These are phyloP conservation scores for Cubamyces sp. DNA, from an alignment of 768 basidiomycete genomes.

Conservation along the genomic window DNA sequence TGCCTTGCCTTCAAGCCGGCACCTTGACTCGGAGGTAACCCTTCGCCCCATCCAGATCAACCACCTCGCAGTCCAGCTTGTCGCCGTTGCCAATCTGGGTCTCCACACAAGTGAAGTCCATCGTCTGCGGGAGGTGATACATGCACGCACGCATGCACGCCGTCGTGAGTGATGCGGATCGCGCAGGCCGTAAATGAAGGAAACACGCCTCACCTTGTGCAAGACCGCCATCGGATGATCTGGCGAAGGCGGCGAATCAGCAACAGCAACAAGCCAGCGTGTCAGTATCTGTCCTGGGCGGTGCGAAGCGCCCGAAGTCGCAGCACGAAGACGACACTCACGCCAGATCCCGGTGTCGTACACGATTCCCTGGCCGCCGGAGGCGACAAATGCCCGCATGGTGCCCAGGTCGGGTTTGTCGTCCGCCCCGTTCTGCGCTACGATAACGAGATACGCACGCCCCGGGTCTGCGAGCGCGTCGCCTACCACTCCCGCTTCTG, in stretches of 20 bases:
- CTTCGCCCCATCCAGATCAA: conserved; percentile 45
- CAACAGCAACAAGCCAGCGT: too few species aligned
- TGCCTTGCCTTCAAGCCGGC: conserved; percentile 7
- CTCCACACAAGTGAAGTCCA: conserved; percentile 90
- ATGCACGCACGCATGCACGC: background rate
- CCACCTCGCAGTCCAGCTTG: conserved; percentile 82
- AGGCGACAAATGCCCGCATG: conserved; percentile 82
- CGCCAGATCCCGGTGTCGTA: conserved; percentile 90
- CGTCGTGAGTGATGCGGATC: too few species aligned
- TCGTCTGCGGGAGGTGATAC: conserved; percentile 45
- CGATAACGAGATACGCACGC: conserved; percentile 78
- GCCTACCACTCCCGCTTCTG: conserved; percentile 23
- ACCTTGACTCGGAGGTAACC: conserved; percentile 28
- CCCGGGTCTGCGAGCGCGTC: conserved; percentile 54
- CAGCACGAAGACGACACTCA: conserved; percentile 49
- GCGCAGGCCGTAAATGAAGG: background rate
- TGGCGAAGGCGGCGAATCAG: conserved; percentile 34
- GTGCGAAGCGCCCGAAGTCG: background rate
- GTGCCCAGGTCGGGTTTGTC: conserved; percentile 78
- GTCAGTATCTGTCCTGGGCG: too few species aligned
- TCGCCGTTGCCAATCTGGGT: conserved; percentile 88
- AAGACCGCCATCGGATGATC: conserved; percentile 94
- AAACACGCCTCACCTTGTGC: conserved; percentile 51
- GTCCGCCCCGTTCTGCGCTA: conserved; percentile 76
- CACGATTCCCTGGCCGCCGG: conserved; percentile 79